Evolutionary conservation across 495 filamentous ascomycete genomes (phyloP), one percentile per base, ranked within the genome.

Genomic region (Trichoderma orchidacearum): DNA sequence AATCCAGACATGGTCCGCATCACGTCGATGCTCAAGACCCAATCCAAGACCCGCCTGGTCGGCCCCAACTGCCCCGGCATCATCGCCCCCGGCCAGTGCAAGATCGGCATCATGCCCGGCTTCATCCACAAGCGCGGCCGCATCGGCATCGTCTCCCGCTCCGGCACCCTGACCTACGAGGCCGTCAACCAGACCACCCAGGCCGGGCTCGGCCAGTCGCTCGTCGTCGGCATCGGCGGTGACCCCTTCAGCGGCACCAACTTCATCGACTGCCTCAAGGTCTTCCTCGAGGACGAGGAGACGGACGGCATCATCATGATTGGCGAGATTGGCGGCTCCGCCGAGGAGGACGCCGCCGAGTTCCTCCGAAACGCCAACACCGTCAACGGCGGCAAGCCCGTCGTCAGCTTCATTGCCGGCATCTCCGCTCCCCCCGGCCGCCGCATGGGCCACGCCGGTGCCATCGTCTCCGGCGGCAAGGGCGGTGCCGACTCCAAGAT

Each of bases 251-350:
- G 87, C 64, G 93, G 93, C 61, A 97, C 93, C 67, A 96, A 95
- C 81, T 98, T 98, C 78, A 98, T 96, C 74, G 93, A 98, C 79
- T 96, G 93, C 81, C 78, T 98, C 66, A 86, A 87, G 61, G 89
- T 98, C 66, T 98, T 98, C 84, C 78, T 97, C 61, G 78, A 93
- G 70, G 94, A 98, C 72, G 81, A 86, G 67, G 91, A 95, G 72
- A 98, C 93, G 38, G 94, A 98, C 66, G 93, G 93, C 71, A 97
- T 98, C 66, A 96, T 98, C 77, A 96, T 98, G 93, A 97, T 98
- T 68, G 93, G 93, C 70, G 93, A 98, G 78, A 97, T 98, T 66
- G 93, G 93, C 71, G 93, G 93, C 60, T 88, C 87, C 53, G 93
- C 93, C 52, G 93, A 98, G 75, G 93, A 98, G 75, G 94, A 98